These are phyloP conservation scores for Pezicula rhizophila DNA, from an alignment of 2,329 filamentous ascomycete genomes.

Conservation along the genomic window DNA sequence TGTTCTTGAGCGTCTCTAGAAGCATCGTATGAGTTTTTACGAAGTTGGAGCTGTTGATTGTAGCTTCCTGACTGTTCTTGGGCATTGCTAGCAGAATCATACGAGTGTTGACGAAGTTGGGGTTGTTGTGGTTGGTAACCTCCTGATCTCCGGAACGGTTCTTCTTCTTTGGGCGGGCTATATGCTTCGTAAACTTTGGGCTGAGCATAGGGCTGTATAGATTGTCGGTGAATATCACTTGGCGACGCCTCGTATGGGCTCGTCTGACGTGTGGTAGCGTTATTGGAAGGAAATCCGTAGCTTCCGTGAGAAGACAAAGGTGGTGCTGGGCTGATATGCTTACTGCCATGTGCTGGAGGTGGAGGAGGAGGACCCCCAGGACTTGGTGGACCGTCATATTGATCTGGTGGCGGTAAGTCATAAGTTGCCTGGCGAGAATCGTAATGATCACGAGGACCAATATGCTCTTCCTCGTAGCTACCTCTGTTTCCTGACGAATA, in stretches of 20 bases:
- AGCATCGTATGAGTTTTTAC: background rate
- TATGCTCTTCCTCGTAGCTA: constrained; percentile 12
- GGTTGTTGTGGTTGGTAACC: background rate
- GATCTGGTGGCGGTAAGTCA: constrained; percentile 20
- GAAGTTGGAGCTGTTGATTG: background rate
- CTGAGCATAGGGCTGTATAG: constrained; percentile 19
- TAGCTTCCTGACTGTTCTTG: background rate
- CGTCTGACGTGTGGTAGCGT: constrained; percentile 1
- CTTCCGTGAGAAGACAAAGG: constrained; percentile 13
- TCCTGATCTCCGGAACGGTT: constrained; percentile 16
- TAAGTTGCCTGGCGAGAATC: constrained; percentile 17
- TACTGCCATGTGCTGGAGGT: constrained; percentile 25
- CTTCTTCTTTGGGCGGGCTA: constrained; percentile 18
- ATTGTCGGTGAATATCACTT: constrained; percentile 18
- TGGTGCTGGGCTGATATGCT: constrained; percentile 17
- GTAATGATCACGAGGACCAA: constrained; percentile 18
- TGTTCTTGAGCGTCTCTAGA: too few species aligned
- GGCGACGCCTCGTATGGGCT: constrained; percentile 15
- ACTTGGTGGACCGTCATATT: constrained; percentile 24
- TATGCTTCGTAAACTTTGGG: constrained; percentile 23
- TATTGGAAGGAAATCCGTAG: constrained; percentile 17
- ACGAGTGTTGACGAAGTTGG: background rate
- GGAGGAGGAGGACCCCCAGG: constrained; percentile 28
- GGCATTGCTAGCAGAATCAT: too few species aligned
- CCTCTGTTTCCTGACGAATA: constrained; percentile 9